A percentile compares a stretch with the other conserved stretches of the same genome.
Evolutionary conservation across 192 early-diverging fungal species (phyloP).

Genomic region (Lunasporangiospora selenospora): DNA sequence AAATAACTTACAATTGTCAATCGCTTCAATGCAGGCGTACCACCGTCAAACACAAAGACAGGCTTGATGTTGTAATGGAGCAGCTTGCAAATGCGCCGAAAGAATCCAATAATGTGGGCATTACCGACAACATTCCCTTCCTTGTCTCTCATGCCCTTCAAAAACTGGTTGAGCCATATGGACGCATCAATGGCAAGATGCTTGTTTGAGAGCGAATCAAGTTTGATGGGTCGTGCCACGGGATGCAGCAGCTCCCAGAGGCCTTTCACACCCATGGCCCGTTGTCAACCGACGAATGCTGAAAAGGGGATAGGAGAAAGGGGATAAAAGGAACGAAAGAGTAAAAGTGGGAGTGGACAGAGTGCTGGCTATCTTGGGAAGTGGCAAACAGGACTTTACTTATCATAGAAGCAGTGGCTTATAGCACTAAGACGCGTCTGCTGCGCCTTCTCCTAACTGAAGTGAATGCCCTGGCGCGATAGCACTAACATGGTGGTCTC

Average conservation of each 20-base stretch:
- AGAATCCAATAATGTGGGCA: constrained; percentile 94
- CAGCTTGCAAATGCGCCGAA: constrained; percentile 92
- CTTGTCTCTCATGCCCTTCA: constrained; percentile 91
- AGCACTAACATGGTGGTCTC: too few relatives aligned
- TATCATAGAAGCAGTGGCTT: too few relatives aligned
- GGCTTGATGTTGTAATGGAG: constrained; percentile 89
- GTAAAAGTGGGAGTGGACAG: not conserved
- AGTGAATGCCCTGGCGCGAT: too few relatives aligned
- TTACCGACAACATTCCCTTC: constrained; percentile 83
- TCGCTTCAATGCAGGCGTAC: constrained; percentile 85
- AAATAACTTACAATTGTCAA: constrained; percentile 65
- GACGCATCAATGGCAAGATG: constrained; percentile 91
- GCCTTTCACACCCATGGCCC: constrained; percentile 92
- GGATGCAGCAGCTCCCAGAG: constrained; percentile 91
- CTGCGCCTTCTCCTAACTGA: too few relatives aligned
- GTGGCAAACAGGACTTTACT: not conserved
- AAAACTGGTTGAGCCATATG: constrained; percentile 98
- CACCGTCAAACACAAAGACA: constrained; percentile 98
- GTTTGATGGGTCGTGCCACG: constrained; percentile 71
- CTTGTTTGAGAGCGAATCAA: constrained; percentile 82
- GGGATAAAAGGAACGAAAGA: not conserved
- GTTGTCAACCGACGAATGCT: not conserved
- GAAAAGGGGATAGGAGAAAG: not conserved
- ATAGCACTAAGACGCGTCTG: too few relatives aligned
- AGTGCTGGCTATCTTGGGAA: not conserved